Conservation (phyloP, 2,329 filamentous ascomycete species). For the Xylaria polymorpha region DNA sequence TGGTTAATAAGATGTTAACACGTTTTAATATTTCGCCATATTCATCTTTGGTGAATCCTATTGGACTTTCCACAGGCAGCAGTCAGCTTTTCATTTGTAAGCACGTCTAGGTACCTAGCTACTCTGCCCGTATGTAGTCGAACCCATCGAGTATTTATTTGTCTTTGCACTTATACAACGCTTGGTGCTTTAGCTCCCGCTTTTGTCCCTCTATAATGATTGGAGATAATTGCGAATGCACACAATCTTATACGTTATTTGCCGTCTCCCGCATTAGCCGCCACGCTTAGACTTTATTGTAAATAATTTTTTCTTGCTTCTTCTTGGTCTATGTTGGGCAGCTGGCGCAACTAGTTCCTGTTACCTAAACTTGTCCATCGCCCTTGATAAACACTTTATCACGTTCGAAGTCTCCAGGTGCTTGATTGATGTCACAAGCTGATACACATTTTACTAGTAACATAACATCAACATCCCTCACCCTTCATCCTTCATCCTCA, state of each 20-base stretch:
- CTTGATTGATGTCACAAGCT: background rate
- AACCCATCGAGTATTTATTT: background rate
- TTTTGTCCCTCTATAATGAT: slow-evolving; percentile 1
- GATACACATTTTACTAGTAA: background rate
- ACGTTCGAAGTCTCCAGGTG: background rate
- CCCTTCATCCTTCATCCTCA: background rate
- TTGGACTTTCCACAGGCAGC: background rate
- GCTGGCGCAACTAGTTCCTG: background rate
- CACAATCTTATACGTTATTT: slow-evolving; percentile 15
- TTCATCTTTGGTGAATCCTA: background rate
- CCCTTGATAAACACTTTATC: background rate
- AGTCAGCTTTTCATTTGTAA: slow-evolving; percentile 14
- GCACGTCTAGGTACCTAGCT: background rate
- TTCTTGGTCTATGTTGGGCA: background rate
- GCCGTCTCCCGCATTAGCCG: slow-evolving; percentile 14
- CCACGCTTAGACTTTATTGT: slow-evolving; percentile 20
- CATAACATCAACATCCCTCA: background rate
- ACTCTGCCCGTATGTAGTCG: background rate
- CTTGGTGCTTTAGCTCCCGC: background rate
- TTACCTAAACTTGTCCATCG: background rate
- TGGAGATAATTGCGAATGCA: slow-evolving; percentile 16
- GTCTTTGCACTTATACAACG: background rate
- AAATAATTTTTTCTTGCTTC: background rate
- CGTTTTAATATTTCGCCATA: slow-evolving; percentile 12
- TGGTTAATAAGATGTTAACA: slow-evolving; percentile 14